These are phyloP conservation scores for Acacia confusa DNA, from an alignment of 306 rosid species.

Conservation along the genomic window DNA sequence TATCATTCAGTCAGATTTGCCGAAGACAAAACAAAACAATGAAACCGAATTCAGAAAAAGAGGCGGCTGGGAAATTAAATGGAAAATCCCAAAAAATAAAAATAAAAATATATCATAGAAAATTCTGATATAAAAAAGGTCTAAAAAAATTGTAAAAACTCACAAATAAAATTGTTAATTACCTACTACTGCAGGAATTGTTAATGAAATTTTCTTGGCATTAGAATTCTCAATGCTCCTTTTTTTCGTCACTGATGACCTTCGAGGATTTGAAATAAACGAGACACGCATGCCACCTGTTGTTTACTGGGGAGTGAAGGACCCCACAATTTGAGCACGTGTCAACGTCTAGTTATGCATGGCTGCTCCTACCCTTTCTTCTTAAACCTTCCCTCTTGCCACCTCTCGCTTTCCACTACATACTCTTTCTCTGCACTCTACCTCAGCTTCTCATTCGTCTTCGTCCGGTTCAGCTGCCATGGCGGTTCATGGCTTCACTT, in stretches of 20 bases:
- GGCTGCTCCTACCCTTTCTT: neutral
- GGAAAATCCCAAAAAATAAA: no score
- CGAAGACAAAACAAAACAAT: neutral
- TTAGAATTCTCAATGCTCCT: no score
- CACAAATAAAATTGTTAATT: no score
- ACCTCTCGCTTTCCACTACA: neutral
- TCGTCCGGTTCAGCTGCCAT: neutral
- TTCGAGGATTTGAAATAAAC: no score
- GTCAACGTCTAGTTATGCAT: slow-evolving; percentile 9
- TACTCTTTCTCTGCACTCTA: neutral
- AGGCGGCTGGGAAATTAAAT: neutral
- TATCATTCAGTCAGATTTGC: neutral
- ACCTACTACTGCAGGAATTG: no score
- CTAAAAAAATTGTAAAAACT: no score
- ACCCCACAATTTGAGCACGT: neutral
- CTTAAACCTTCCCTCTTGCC: neutral
- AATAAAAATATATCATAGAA: no score
- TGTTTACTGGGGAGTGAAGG: neutral
- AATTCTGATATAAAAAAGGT: no score
- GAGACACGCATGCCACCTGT: neutral
- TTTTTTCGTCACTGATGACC: no score
- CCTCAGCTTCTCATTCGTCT: neutral
- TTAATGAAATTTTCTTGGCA: no score
- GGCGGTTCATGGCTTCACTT: neutral
- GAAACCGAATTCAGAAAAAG: no score